These are phyloP conservation scores for Silene conica DNA, from an alignment of 148 eudicot genomes.

Conservation along the genomic window DNA sequence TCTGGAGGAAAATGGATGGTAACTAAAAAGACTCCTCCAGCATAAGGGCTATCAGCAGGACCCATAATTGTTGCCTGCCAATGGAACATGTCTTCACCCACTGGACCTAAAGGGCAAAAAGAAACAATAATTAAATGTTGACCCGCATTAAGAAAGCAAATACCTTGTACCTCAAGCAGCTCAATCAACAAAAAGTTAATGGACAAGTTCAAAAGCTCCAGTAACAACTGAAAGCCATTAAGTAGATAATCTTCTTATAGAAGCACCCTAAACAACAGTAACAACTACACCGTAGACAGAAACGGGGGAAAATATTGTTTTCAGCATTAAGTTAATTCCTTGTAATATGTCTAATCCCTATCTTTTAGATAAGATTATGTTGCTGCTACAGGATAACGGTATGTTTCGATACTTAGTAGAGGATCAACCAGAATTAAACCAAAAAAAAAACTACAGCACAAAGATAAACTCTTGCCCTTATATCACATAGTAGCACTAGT, in stretches of 20 bases:
- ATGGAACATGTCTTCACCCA: slow-evolving; percentile 61
- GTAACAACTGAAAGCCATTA: not conserved
- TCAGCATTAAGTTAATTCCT: not conserved
- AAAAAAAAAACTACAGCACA: not conserved
- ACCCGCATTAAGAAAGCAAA: not conserved
- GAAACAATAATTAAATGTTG: not conserved
- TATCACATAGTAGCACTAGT: not conserved
- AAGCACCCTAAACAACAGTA: not conserved
- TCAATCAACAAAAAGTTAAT: not conserved
- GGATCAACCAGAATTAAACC: not conserved
- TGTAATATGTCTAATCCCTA: not conserved
- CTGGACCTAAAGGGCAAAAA: slow-evolving; percentile 36
- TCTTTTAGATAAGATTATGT: not conserved
- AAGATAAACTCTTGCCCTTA: not conserved
- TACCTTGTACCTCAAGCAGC: not conserved
- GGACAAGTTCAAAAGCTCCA: not conserved
- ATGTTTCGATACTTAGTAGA: not conserved
- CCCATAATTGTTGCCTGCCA: slow-evolving; percentile 73
- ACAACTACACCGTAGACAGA: not conserved
- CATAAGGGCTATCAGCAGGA: slow-evolving; percentile 59
- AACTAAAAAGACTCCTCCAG: slow-evolving; percentile 62
- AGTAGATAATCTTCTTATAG: not conserved
- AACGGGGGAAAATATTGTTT: not conserved
- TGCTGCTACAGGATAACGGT: not conserved
- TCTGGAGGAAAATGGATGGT: slow-evolving; percentile 62